These are phyloP conservation scores for Emmonsiellopsis sp. DNA, from an alignment of 2,329 filamentous ascomycete species.

Conservation along the genomic window DNA sequence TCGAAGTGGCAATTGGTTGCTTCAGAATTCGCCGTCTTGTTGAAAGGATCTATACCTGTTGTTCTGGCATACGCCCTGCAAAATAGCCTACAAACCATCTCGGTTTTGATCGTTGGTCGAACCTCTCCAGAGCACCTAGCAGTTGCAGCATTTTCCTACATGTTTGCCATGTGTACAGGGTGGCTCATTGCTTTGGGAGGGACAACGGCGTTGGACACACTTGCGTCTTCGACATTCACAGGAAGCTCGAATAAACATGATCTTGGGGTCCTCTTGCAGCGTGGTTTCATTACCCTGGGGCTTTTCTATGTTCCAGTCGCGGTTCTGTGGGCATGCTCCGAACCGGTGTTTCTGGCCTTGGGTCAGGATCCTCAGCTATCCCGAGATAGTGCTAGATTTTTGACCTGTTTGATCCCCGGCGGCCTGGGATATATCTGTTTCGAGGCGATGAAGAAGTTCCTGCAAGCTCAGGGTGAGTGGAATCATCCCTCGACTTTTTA, in stretches of 20 bases:
- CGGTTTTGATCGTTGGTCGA: slow-evolving; percentile 71
- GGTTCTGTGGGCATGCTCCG: slow-evolving; percentile 64
- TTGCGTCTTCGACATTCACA: slow-evolving; percentile 75
- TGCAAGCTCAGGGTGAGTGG: slow-evolving; percentile 46
- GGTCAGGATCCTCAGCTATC: slow-evolving; percentile 74
- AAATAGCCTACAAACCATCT: slow-evolving; percentile 58
- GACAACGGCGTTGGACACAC: slow-evolving; percentile 75
- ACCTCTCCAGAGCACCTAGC: slow-evolving; percentile 71
- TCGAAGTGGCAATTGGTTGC: neutral
- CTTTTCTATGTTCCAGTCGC: slow-evolving; percentile 65
- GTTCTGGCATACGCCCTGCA: slow-evolving; percentile 1
- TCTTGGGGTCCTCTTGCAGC: slow-evolving; percentile 67
- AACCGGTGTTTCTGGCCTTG: slow-evolving; percentile 61
- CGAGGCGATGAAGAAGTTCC: slow-evolving; percentile 59
- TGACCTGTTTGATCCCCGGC: slow-evolving; percentile 66
- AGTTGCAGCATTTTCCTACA: slow-evolving; percentile 78
- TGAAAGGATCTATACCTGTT: neutral
- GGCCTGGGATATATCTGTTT: slow-evolving; percentile 84
- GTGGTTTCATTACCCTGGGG: slow-evolving; percentile 62
- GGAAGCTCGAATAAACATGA: slow-evolving; percentile 69
- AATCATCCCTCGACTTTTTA: neutral
- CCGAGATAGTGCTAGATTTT: slow-evolving; percentile 60
- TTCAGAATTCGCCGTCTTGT: neutral
- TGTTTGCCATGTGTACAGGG: slow-evolving; percentile 84
- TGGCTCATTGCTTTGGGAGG: slow-evolving; percentile 82